Evolutionary conservation across 352 stramenopile species (phyloP), one percentile per base, ranked within the genome.

Genomic region (Phytophthora fragariae): DNA sequence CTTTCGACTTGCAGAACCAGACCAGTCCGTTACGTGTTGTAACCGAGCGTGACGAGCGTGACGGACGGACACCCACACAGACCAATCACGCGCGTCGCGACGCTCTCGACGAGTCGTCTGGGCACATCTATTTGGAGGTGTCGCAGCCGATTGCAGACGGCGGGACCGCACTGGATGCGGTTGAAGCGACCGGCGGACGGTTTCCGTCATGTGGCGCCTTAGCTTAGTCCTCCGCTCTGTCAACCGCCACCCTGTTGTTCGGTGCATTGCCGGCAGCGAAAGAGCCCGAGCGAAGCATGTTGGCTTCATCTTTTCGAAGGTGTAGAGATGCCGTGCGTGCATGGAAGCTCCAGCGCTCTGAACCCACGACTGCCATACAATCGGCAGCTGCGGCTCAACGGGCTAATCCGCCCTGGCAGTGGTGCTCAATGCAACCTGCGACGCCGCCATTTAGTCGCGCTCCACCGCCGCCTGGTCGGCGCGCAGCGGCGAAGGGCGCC

Each of bases 21-120:
- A 68, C 71, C 72, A 59, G 72, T 57, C 47, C 65, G n/a, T 29
- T 33, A 17, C 35, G 39, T 63, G 35, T 39, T 66, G 62, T 71
- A 63, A 72, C 77, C 50, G 55, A 79, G 70, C 83, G 81, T 93
- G 86, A 92, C 68, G 84, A 37, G 73, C 83, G 86, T 93, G 85
- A 92, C 83, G 73, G 75, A 90, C 83, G 77, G 57, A 92, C 85
- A 80, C 21, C 2, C 10, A 6, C 0, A 5, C 33, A n/a, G 68
- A 50, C 71, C 75, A 81, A 81, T 78, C 75, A 74, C 39, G 58
- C 47, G 24, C 52, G 41, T 52, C 49, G 7, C 52, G 57, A 46
- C 31, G 54, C 37, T 58, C 49, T 59, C 53, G 50, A 66, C 70
- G 70, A 61, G 58, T 64, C 71, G 65, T 68, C 35, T 68, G 29